Evolutionary conservation across 176 grass and related monocot species (phyloP), one percentile per base, ranked within the genome.

Genomic region (Calamus simplicifolius): DNA sequence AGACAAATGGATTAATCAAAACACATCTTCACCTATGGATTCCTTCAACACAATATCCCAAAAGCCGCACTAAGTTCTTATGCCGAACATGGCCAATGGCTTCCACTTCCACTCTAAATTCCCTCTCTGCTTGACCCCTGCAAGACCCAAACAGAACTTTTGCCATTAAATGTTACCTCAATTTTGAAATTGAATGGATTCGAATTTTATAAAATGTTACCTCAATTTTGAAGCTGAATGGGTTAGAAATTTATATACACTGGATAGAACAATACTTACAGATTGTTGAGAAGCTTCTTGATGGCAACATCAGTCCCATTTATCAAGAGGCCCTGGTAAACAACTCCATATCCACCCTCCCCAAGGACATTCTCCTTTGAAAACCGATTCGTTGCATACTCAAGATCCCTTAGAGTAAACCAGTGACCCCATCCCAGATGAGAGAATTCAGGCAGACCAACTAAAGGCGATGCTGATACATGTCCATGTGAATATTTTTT

Each of bases 41-140:
- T 30, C 93, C 93, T 79, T 98, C 93, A 25, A 98, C 76, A 76
- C 88, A 98, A 64, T 98, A 98, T 54, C 93, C 93, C 77, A 98
- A 66, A 15, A 98, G 73, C 25, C 93, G 88, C 75, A 85, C 93
- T 59, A 98, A 68, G 81, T 98, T 98, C 63, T 98, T 98, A 50
- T 98, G 93, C 14, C 93, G 66, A 27, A 98, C 93, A 71, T 98
- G 88, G 56, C 93, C 93, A 85, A 98, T 98, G 63, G 93, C 93
- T 68, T 98, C 93, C 49, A 92, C 93, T 81, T 98, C 93, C 18
- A 98, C 88, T 67, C 93, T 98, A 64, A 98, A 98, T 75, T 98
- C 93, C 64, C 89, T 98, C 64, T 98, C 93, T 51, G 93, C 93
- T 63, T 98, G 93, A 1, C 93, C 93, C 76, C 93, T 98, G 65